Percentiles rank a stretch among this genome's conserved stretches.
phyloP scores from a whole-genome alignment of 495 filamentous ascomycete species.

The Hyphodiscus hymeniophilus region DNA sequence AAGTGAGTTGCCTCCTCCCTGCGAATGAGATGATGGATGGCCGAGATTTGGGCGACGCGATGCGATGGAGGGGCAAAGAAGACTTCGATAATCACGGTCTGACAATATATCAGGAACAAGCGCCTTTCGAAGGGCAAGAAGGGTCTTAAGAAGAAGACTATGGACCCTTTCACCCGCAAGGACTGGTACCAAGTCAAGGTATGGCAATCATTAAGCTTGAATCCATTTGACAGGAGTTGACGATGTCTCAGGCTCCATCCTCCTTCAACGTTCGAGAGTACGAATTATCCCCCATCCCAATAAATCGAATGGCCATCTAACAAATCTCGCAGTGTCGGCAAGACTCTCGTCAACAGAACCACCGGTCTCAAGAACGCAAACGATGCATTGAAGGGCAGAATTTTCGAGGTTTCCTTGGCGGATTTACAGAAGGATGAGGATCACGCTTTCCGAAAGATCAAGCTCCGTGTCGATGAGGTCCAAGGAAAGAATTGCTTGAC shows the following conservation, averaged over 20 bases:
- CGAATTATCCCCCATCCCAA: constrained; percentile 30
- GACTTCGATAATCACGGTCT: constrained; percentile 12
- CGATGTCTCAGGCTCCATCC: constrained; percentile 67
- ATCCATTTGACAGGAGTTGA: constrained; percentile 3
- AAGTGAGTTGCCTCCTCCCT: constrained; percentile 53
- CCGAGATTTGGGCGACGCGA: neutral
- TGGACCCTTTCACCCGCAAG: constrained; percentile 96
- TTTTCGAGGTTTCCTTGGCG: constrained; percentile 97
- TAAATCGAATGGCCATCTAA: constrained; percentile 24
- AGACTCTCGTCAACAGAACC: constrained; percentile 97
- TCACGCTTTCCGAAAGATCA: constrained; percentile 98
- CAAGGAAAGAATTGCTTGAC: constrained; percentile 99
- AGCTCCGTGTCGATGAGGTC: constrained; percentile 96
- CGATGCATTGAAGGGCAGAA: constrained; percentile 95
- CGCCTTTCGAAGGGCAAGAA: constrained; percentile 99
- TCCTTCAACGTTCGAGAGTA: constrained; percentile 97
- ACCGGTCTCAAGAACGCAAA: constrained; percentile 99
- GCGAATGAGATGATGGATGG: constrained; percentile 2
- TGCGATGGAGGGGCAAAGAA: constrained; percentile 13
- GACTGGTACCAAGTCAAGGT: constrained; percentile 99
- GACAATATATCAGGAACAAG: constrained; percentile 78
- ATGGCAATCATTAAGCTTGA: constrained; percentile 22
- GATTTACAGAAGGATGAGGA: constrained; percentile 99
- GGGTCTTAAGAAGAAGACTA: constrained; percentile 98
- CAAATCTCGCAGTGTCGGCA: constrained; percentile 67